Evolutionary conservation across 176 grass and related monocot species (phyloP).

Genomic region (Ananas comosus): DNA sequence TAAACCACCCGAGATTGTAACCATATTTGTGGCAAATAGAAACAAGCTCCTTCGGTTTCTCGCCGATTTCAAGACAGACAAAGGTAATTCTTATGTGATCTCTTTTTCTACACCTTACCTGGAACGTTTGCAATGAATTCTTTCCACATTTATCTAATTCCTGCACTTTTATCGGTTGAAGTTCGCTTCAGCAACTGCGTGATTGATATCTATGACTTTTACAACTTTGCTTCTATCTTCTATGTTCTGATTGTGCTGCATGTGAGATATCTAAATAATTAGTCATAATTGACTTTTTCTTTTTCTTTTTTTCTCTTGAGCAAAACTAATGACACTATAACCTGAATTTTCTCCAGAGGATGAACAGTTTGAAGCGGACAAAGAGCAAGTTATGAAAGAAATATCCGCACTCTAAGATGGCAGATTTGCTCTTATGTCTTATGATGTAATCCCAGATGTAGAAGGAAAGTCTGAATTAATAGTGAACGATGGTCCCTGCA

Average conservation of each 20-base stretch:
- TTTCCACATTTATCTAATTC: background rate
- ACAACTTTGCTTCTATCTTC: background rate
- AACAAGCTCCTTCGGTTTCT: conserved; percentile 51
- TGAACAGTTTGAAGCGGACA: conserved; percentile 36
- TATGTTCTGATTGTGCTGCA: background rate
- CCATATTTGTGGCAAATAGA: conserved; percentile 44
- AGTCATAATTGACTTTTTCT: background rate
- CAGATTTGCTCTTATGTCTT: too few relatives aligned
- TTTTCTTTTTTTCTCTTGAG: background rate
- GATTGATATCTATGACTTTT: background rate
- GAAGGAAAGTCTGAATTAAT: too few relatives aligned
- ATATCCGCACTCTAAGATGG: conserved; percentile 20
- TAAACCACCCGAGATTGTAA: conserved; percentile 38
- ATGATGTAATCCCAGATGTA: too few relatives aligned
- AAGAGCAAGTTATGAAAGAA: conserved; percentile 27
- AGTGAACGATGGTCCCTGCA: too few relatives aligned
- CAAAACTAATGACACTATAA: background rate
- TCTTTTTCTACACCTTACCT: background rate
- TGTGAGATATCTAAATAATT: background rate
- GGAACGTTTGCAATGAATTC: background rate
- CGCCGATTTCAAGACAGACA: conserved; percentile 33
- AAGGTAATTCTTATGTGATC: conserved; percentile 25
- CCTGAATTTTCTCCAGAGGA: conserved; percentile 24
- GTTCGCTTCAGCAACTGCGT: background rate
- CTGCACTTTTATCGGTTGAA: background rate